Conservation (phyloP, 192 early-diverging fungal species). For the Diversispora eburnea region DNA sequence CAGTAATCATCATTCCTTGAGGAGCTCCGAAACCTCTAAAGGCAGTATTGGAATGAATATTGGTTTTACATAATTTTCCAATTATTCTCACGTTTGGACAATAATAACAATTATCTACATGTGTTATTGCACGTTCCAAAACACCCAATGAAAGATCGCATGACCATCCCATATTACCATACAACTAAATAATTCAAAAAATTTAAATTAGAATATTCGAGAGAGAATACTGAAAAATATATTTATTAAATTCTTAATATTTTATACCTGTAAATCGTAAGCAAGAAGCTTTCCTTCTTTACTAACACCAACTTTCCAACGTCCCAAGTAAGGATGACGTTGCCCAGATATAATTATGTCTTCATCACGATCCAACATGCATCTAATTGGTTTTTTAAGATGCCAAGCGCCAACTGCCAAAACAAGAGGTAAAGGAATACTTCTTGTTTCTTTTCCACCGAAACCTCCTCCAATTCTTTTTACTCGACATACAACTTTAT, state of each 20-base stretch:
- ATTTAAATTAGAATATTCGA: too few species aligned
- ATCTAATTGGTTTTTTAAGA: constrained; percentile 61
- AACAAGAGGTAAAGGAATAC: constrained; percentile 58
- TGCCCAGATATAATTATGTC: constrained; percentile 74
- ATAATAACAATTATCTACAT: constrained; percentile 77
- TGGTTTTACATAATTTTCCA: constrained; percentile 76
- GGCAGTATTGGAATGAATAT: constrained; percentile 82
- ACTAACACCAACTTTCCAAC: constrained; percentile 73
- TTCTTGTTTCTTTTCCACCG: constrained; percentile 75
- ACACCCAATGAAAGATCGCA: constrained; percentile 63
- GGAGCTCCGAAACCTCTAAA: constrained; percentile 84
- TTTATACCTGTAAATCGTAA: constrained; percentile 44
- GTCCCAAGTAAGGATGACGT: constrained; percentile 77
- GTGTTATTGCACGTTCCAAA: constrained; percentile 69
- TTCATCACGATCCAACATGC: constrained; percentile 78
- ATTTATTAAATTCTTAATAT: not conserved
- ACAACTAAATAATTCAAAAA: constrained; percentile 38
- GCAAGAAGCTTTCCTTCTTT: constrained; percentile 63
- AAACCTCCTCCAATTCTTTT: constrained; percentile 89
- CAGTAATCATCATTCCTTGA: constrained; percentile 79
- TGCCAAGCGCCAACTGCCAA: constrained; percentile 71
- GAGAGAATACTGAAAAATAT: not conserved
- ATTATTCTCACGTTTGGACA: constrained; percentile 64
- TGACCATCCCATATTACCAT: constrained; percentile 64
- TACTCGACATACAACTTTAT: constrained; percentile 69